Conservation (phyloP, 208 protist genomes). For the Acanthamoeba lenticulata region DNA sequence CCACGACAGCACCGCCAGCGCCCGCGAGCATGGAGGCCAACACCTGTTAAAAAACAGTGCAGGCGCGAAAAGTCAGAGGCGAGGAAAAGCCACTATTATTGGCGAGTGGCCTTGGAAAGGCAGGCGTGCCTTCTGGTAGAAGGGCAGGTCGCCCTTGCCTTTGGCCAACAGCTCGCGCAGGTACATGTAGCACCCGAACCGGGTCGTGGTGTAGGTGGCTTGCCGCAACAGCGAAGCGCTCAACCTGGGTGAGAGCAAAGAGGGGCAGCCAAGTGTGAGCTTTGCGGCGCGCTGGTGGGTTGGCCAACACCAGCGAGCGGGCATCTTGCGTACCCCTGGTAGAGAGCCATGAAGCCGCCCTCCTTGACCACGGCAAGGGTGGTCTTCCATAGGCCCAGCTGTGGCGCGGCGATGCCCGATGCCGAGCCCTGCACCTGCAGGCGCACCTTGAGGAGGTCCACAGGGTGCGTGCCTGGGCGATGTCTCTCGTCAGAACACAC, state of each 20-base stretch:
- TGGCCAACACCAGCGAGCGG: background rate
- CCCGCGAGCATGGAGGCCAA: conserved; percentile 18
- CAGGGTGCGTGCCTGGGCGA: conserved; percentile 74
- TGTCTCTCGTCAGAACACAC: background rate
- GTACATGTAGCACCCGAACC: conserved; percentile 71
- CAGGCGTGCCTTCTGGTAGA: background rate
- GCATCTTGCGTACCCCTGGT: conserved; percentile 74
- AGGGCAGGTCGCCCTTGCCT: background rate
- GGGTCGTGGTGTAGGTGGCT: conserved; percentile 71
- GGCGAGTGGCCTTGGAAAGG: background rate
- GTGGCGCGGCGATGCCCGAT: background rate
- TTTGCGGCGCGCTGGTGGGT: conserved; percentile 36
- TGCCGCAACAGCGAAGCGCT: conserved; percentile 76
- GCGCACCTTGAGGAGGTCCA: conserved; percentile 81
- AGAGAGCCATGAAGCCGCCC: conserved; percentile 79
- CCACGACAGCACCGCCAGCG: conserved; percentile 50
- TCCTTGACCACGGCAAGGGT: conserved; percentile 68
- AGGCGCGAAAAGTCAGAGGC: background rate
- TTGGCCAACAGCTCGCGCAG: background rate
- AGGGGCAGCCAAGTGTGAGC: background rate
- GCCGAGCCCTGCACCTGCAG: conserved; percentile 80
- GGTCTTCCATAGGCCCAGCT: conserved; percentile 71
- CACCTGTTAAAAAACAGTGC: background rate
- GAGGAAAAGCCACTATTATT: background rate
- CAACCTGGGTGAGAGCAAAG: conserved; percentile 67